Conservation (phyloP, 2,329 filamentous ascomycete genomes). For the Fusarium nelsonii region DNA sequence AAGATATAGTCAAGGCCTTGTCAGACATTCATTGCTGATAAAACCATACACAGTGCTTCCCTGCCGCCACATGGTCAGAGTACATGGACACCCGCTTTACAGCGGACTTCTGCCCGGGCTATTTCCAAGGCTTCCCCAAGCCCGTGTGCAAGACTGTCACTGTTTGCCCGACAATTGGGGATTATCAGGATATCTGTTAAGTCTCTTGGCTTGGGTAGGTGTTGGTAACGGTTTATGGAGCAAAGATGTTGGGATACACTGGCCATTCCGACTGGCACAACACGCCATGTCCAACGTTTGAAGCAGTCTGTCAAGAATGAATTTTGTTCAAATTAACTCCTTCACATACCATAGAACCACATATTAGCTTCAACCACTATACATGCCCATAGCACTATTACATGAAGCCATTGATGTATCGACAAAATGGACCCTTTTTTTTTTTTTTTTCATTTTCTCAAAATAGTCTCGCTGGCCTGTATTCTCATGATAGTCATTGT, state of each 20-base stretch:
- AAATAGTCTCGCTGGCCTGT: too few species aligned
- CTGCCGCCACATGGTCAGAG: background rate
- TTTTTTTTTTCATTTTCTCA: too few species aligned
- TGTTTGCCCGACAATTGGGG: background rate
- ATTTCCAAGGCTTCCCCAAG: background rate
- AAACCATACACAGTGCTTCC: background rate
- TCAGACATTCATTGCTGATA: background rate
- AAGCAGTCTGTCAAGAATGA: too few species aligned
- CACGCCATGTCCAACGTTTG: too few species aligned
- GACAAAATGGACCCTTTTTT: too few species aligned
- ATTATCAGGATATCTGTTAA: background rate
- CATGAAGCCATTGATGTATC: too few species aligned
- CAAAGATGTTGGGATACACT: background rate
- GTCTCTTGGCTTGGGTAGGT: background rate
- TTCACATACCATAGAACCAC: background rate
- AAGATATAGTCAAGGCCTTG: background rate
- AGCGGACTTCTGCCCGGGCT: background rate
- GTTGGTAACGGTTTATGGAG: background rate
- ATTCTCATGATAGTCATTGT: too few species aligned
- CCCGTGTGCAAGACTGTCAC: background rate
- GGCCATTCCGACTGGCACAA: background rate
- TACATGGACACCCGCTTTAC: constrained; percentile 4
- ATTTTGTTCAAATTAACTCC: background rate
- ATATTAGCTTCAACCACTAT: too few species aligned
- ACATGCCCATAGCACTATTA: too few species aligned